These are phyloP conservation scores for Lagenidium sp. DNA, from an alignment of 352 stramenopile species.

Conservation along the genomic window DNA sequence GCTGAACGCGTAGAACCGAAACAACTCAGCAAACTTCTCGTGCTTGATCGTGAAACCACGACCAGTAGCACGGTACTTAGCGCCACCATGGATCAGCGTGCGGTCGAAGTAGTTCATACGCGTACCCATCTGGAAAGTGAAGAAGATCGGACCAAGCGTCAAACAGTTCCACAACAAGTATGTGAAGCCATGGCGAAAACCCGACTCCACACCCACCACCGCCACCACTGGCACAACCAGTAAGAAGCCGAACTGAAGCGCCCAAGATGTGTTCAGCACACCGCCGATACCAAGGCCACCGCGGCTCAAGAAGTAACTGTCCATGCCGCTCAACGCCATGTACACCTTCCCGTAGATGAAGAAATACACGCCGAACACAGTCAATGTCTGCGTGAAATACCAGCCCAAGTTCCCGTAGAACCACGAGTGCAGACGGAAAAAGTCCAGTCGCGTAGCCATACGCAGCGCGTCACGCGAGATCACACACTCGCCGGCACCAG, in stretches of 20 bases:
- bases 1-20: constrained; percentile 96
- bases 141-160: constrained; percentile 98
- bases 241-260: constrained; percentile 93
- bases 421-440: constrained; percentile 95
- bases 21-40: constrained; percentile 96
- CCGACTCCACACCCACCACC: constrained; percentile 95
- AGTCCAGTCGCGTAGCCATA: constrained; percentile 94
- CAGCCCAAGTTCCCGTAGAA: constrained; percentile 98
- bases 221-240: constrained; percentile 96
- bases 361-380: constrained; percentile 96
- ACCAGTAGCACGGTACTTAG: constrained; percentile 97
- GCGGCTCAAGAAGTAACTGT: constrained; percentile 87
- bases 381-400: constrained; percentile 98
- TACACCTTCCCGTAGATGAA: constrained; percentile 98
- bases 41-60: constrained; percentile 99
- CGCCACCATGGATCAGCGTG: constrained; percentile 95
- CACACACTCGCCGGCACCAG: constrained; percentile 96
- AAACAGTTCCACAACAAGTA: constrained; percentile 93
- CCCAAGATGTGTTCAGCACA: constrained; percentile 95
- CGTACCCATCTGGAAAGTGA: constrained; percentile 99
- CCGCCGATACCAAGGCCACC: constrained; percentile 91
- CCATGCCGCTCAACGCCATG: constrained; percentile 91
- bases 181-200: constrained; percentile 90
- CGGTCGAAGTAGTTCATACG: constrained; percentile 98
- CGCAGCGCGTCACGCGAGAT: constrained; percentile 95